Percentiles rank a stretch among this genome's conserved stretches.
Conservation (phyloP, 2,329 filamentous ascomycete species). For the Neocatenulostroma microsporum region DNA sequence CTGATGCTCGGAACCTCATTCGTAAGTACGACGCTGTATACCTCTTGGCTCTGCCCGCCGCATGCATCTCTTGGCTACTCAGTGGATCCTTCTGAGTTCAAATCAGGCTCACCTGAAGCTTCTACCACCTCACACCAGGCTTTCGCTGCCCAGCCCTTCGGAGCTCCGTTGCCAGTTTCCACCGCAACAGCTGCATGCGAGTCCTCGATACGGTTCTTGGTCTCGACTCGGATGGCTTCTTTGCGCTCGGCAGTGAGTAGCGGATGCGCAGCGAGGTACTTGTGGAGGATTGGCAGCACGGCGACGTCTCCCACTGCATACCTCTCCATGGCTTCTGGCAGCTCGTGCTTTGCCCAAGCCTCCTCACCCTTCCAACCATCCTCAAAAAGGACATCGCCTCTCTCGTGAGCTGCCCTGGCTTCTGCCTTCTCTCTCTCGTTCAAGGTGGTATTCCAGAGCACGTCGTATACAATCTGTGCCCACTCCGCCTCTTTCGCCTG, state of each 20-base stretch:
- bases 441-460: not conserved
- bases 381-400: not conserved
- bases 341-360: constrained; percentile 38
- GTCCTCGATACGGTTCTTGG: not conserved
- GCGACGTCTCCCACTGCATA: constrained; percentile 44
- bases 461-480: not conserved
- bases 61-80: too few relatives aligned
- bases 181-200: too few relatives aligned
- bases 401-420: not conserved
- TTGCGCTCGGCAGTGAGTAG: not conserved
- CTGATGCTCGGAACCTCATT: too few relatives aligned
- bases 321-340: constrained; percentile 26
- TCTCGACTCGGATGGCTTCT: not conserved
- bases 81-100: too few relatives aligned
- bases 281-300: constrained; percentile 30
- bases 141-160: too few relatives aligned
- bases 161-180: too few relatives aligned
- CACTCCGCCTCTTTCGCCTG: not conserved
- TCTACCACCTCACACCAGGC: too few relatives aligned
- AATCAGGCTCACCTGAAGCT: too few relatives aligned
- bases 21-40: too few relatives aligned
- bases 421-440: constrained; percentile 5
- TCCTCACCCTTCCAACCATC: too few relatives aligned
- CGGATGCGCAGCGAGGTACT: constrained; percentile 3
- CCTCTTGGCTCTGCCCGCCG: too few relatives aligned